These are phyloP conservation scores for Ichthyophonus hoferi DNA, from an alignment of 208 protist genomes.

Conservation along the genomic window DNA sequence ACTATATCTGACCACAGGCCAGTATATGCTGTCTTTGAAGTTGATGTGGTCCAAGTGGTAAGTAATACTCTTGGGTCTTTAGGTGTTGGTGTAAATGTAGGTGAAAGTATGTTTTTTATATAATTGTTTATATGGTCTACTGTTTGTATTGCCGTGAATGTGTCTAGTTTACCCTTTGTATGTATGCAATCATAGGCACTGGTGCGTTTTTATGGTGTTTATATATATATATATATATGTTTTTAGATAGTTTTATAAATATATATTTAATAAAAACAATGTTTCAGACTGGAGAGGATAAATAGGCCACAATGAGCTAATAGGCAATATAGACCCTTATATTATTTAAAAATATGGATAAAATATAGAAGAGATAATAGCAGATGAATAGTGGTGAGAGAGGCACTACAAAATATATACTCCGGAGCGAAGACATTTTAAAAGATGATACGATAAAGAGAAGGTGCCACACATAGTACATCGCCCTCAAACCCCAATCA, in stretches of 20 bases:
- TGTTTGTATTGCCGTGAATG: neutral
- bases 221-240: neutral
- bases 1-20: slow-evolving; percentile 37
- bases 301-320: no score
- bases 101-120: neutral
- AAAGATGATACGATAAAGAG: no score
- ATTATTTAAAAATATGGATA: neutral
- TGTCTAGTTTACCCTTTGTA: neutral
- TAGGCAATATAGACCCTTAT: no score
- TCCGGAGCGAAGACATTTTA: no score
- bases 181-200: neutral
- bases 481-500: neutral
- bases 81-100: neutral
- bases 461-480: no score
- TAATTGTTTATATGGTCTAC: neutral
- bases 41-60: neutral
- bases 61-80: neutral
- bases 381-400: no score
- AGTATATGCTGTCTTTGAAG: slow-evolving; percentile 25
- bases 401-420: no score
- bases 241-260: neutral
- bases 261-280: no score
- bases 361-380: no score
- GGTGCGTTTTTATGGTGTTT: neutral
- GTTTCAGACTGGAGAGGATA: no score